Evolutionary conservation across 2,329 filamentous ascomycete species (phyloP), one percentile per base, ranked within the genome.

Genomic region (Hymenoscyphus occultus): DNA sequence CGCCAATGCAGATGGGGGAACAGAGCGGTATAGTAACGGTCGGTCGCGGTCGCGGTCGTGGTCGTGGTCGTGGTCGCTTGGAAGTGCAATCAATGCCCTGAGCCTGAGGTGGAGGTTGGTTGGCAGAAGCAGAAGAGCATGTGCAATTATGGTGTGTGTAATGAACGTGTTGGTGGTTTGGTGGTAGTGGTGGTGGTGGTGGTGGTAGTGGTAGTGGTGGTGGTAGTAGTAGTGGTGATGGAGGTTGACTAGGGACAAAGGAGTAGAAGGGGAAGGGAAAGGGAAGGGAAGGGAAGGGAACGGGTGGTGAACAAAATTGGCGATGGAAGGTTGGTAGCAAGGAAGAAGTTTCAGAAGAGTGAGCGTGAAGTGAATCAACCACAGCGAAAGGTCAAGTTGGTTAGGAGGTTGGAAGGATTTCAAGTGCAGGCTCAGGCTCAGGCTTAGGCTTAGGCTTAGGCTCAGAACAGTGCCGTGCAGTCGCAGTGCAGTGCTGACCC

Each of bases 71-170:
- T 3, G 22, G 22, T 28, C 28, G 28, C 3, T 28, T 28, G 35
- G 5, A 35, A 35, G 35, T 10, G 35, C 35, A 35, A 35, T 35
- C 35, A 35, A 35, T 35, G 35, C 35, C 35, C 35, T 35, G 9
- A 35, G 35, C 35, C 35, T 35, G 4, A 35, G 9, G 35, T 35
- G 9, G 3, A 10, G 35, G 35, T 35, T 35, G 35, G 35, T 5
- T 35, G 9, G 35, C 35, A 35, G 48, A 28, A 28, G 56, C 32
- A n/a, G 35, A 59, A 14, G 56, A 59, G 16, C 35, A 59, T 12
- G 56, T 22, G 56, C 32, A 40, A 59, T 39, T 40, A 28, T 22
- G 48, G 28, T 56, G 48, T 56, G 48, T 32, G 58, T 39, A 54
- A 54, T 28, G 48, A 54, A 28, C 48, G 48, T 54, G 48, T 28